Conservation (phyloP, 257 asterid genomes). For the Primulina huaijiensis region DNA sequence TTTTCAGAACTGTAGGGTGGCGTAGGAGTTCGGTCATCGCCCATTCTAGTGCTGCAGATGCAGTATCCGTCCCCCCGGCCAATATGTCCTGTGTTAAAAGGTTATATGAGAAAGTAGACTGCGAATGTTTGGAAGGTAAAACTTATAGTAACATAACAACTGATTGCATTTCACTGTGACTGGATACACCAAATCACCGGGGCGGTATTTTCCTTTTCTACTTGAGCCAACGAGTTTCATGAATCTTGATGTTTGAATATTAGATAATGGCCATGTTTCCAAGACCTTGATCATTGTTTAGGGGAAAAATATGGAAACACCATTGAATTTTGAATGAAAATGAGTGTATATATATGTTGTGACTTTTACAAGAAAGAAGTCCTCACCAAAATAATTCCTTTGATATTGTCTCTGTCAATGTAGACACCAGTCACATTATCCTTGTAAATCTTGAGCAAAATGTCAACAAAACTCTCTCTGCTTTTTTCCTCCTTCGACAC, state of each 20-base stretch:
- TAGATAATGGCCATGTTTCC: too few relatives aligned
- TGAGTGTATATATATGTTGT: too few relatives aligned
- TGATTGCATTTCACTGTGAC: too few relatives aligned
- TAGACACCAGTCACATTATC: constrained; percentile 22
- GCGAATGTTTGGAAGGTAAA: background rate
- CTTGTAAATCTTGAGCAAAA: constrained; percentile 34
- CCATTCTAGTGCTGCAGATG: constrained; percentile 39
- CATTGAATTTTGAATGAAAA: too few relatives aligned
- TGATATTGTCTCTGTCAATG: constrained; percentile 33
- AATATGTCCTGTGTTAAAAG: constrained; percentile 34
- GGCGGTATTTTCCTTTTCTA: too few relatives aligned
- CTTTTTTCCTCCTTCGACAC: background rate
- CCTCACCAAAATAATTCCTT: constrained; percentile 36
- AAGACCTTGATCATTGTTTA: too few relatives aligned
- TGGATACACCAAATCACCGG: too few relatives aligned
- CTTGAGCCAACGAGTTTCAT: too few relatives aligned
- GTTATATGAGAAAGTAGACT: background rate
- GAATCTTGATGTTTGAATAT: too few relatives aligned
- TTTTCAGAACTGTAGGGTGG: constrained; percentile 29
- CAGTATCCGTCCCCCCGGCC: constrained; percentile 54
- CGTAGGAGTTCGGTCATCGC: constrained; percentile 45
- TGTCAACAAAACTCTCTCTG: constrained; percentile 34
- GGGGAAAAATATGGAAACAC: too few relatives aligned
- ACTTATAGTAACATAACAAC: background rate
- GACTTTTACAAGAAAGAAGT: too few relatives aligned